Evolutionary conservation across 768 basidiomycete species (phyloP).

Genomic region (Epithele typhae): DNA sequence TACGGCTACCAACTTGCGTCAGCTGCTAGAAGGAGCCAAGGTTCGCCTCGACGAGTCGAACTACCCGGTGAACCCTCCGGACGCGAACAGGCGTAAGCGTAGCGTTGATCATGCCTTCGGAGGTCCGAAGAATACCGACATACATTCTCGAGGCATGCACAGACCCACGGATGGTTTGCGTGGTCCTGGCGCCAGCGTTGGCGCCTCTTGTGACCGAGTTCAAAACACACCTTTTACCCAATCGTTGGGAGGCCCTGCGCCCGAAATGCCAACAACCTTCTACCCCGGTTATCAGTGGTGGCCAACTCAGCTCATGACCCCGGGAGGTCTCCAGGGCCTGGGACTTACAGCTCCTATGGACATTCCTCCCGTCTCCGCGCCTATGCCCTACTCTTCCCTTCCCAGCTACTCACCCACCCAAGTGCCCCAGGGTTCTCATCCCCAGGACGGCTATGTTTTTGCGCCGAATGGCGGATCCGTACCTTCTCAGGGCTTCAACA

Average conservation of each 20-base stretch:
- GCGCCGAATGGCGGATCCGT: no score
- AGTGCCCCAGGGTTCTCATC: no score
- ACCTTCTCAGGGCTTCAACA: no score
- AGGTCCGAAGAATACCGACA: slow-evolving; percentile 10
- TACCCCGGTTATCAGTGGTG: slow-evolving; percentile 25
- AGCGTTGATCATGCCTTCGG: slow-evolving; percentile 21
- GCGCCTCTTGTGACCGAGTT: slow-evolving; percentile 5
- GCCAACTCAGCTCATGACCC: slow-evolving; percentile 16
- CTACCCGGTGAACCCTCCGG: background rate
- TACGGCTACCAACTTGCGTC: slow-evolving; percentile 60
- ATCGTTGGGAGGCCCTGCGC: slow-evolving; percentile 1
- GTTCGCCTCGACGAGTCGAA: slow-evolving; percentile 39
- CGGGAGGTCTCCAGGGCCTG: slow-evolving; percentile 8
- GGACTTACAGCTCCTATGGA: slow-evolving; percentile 12
- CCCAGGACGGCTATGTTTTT: no score
- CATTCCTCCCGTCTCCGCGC: slow-evolving; percentile 5
- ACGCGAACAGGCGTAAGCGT: slow-evolving; percentile 18
- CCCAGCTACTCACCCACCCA: background rate
- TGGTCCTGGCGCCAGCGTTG: background rate
- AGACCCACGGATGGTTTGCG: background rate
- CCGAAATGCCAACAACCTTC: slow-evolving; percentile 11
- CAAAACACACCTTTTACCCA: slow-evolving; percentile 9
- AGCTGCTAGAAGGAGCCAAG: slow-evolving; percentile 63
- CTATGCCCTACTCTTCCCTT: slow-evolving; percentile 5
- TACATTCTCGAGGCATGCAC: slow-evolving; percentile 7